Conservation (phyloP, 768 basidiomycete genomes). For the Tricholoma sp. region DNA sequence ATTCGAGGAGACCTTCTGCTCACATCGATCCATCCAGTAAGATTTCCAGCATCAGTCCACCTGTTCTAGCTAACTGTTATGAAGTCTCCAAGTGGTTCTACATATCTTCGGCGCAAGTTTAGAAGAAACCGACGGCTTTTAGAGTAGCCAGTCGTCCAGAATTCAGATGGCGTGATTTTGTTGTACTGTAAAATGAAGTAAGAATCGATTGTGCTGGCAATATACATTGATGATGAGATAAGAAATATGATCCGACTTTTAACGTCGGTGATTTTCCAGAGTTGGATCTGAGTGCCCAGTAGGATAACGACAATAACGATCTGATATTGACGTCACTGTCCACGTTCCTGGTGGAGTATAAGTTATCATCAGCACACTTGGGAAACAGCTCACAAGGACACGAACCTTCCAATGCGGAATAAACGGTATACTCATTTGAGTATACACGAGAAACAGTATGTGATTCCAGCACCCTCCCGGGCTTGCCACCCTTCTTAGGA, state of each 20-base stretch:
- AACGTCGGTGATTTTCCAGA: slow-evolving; percentile 27
- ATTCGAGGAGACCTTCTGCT: slow-evolving; percentile 80
- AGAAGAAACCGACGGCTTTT: slow-evolving; percentile 9
- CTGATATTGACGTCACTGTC: slow-evolving; percentile 90
- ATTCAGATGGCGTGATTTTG: neutral
- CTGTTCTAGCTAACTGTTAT: slow-evolving; percentile 4
- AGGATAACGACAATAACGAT: slow-evolving; percentile 88
- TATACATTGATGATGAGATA: slow-evolving; percentile 13
- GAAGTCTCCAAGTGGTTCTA: slow-evolving; percentile 92
- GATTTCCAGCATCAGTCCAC: slow-evolving; percentile 18
- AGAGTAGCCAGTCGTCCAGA: neutral
- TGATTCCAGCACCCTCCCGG: slow-evolving; percentile 81
- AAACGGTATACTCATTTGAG: slow-evolving; percentile 80
- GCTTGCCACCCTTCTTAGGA: slow-evolving; percentile 60
- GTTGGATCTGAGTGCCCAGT: slow-evolving; percentile 52
- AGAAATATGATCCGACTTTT: slow-evolving; percentile 12
- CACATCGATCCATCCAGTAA: slow-evolving; percentile 88
- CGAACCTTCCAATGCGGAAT: slow-evolving; percentile 85
- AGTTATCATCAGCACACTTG: slow-evolving; percentile 1
- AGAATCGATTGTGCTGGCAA: neutral
- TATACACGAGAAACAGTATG: slow-evolving; percentile 83
- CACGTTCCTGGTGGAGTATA: slow-evolving; percentile 58
- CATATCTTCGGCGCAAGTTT: slow-evolving; percentile 85
- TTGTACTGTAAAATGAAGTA: neutral
- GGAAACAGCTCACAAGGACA: neutral